These are phyloP conservation scores for Alternaria conjuncta DNA, from an alignment of 2,329 filamentous ascomycete species.

Conservation along the genomic window DNA sequence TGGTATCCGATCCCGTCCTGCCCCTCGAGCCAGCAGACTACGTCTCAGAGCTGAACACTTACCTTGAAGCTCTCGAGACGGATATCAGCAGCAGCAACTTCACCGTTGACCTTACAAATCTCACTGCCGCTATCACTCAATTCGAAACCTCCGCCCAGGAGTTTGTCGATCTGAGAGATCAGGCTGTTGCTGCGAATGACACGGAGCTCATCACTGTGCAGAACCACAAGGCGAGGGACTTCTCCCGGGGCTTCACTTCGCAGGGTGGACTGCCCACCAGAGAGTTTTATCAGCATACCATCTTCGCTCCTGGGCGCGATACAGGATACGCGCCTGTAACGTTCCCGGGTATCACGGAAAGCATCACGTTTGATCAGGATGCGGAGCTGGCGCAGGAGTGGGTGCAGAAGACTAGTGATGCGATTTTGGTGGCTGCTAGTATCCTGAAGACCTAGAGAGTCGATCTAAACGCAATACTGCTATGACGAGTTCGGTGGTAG, in stretches of 20 bases:
- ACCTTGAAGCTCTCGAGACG: conserved; percentile 43
- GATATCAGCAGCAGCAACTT: conserved; percentile 38
- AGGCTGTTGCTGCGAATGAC: conserved; percentile 38
- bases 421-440: conserved; percentile 40
- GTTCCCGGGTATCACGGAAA: conserved; percentile 48
- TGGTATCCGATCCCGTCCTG: conserved; percentile 48
- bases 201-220: conserved; percentile 41
- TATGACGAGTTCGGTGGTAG: neutral
- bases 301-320: conserved; percentile 56
- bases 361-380: conserved; percentile 43
- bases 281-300: conserved; percentile 55
- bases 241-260: conserved; percentile 54
- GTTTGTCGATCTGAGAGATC: conserved; percentile 37
- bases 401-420: conserved; percentile 44
- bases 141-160: conserved; percentile 42
- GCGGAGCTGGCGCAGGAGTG: conserved; percentile 40
- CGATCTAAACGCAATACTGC: neutral
- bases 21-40: conserved; percentile 51
- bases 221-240: conserved; percentile 56
- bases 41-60: conserved; percentile 46
- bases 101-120: conserved; percentile 38
- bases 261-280: conserved; percentile 55
- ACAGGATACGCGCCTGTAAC: conserved; percentile 50
- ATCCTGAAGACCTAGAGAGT: conserved; percentile 40
- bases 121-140: conserved; percentile 46